Conservation (phyloP, 768 basidiomycete species). For the Suillus spraguei region DNA sequence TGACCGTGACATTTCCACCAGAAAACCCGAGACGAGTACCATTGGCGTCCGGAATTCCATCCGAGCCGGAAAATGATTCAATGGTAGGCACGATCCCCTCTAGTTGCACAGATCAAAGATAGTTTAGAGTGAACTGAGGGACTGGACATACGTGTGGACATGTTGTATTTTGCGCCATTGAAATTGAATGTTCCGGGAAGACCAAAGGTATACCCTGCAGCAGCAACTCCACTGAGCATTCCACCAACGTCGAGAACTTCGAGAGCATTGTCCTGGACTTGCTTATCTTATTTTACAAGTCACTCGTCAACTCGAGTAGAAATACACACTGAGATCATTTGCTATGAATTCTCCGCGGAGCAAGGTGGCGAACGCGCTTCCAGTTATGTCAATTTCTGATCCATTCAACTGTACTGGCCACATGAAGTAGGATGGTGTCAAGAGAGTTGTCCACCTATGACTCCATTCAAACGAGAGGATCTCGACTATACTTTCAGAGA, state of each 20-base stretch:
- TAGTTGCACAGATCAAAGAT: background rate
- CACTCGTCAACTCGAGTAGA: background rate
- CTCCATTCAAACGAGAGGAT: background rate
- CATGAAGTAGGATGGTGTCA: conserved; percentile 12
- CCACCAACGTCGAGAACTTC: conserved; percentile 14
- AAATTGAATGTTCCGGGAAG: conserved; percentile 17
- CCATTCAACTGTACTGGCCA: background rate
- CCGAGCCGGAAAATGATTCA: background rate
- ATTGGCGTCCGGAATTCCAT: background rate
- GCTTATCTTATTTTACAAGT: background rate
- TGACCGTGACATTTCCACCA: conserved; percentile 3
- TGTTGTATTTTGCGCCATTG: conserved; percentile 21
- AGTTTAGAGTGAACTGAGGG: background rate
- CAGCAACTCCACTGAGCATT: conserved; percentile 15
- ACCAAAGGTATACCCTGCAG: conserved; percentile 12
- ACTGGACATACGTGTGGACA: conserved; percentile 10
- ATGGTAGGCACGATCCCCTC: conserved; percentile 11
- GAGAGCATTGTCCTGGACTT: conserved; percentile 10
- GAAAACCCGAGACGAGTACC: conserved; percentile 9
- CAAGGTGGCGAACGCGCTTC: conserved; percentile 8
- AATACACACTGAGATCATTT: background rate
- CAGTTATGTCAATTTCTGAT: conserved; percentile 12
- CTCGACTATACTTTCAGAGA: no score
- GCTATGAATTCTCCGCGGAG: background rate
- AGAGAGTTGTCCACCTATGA: conserved; percentile 18